Percentiles rank a stretch among this genome's conserved stretches.
These are phyloP conservation scores for Prinsepia uniflora DNA, from an alignment of 306 rosid species.

Conservation along the genomic window DNA sequence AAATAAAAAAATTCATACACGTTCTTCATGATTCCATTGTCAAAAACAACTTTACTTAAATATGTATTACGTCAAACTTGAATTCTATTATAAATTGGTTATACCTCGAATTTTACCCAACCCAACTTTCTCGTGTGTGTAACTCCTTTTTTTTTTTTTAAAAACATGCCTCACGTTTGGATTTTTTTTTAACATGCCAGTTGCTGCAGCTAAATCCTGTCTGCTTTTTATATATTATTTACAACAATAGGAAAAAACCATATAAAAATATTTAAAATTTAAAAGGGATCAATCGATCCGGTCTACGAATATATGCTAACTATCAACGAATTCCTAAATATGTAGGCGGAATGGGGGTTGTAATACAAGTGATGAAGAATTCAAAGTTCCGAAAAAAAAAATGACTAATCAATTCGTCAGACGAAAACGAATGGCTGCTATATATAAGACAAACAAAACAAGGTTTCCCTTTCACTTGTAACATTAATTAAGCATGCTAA, in stretches of 20 bases:
- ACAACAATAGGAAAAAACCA: too few species aligned
- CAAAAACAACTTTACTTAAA: not conserved
- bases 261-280: too few species aligned
- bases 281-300: too few species aligned
- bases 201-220: not conserved
- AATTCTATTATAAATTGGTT: not conserved
- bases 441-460: not conserved
- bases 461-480: not conserved
- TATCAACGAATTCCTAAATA: too few species aligned
- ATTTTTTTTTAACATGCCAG: not conserved
- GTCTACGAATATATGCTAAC: too few species aligned
- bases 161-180: not conserved
- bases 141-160: not conserved
- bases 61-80: not conserved
- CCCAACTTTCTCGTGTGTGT: not conserved
- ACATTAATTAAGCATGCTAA: not conserved
- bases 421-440: not conserved
- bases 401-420: not conserved
- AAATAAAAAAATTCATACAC: too few species aligned
- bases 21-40: constrained; percentile 7
- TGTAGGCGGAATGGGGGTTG: too few species aligned
- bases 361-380: too few species aligned
- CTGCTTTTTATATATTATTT: too few species aligned
- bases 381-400: not conserved
- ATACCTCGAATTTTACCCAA: not conserved